Base-by-base conservation (phyloP, 2,329 filamentous ascomycete genomes). In the Rutstroemia sp. region DNA sequence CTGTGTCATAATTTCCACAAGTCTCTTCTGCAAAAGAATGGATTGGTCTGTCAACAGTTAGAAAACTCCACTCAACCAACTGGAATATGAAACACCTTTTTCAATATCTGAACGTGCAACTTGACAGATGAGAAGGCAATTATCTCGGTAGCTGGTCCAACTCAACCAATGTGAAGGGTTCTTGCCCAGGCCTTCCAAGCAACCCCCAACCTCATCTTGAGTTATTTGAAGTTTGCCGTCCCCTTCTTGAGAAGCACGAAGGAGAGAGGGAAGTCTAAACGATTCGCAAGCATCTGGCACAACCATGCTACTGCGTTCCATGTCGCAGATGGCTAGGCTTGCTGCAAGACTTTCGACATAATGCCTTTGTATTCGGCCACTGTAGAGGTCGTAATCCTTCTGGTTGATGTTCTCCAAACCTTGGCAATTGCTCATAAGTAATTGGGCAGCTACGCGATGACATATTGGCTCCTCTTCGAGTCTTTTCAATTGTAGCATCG, bases 241-340 rank as follows among this genome's bases (percentile, higher is more conserved):
- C 61, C 69, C 59, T 16, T 69, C 62, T 0, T 68, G 63, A 6
- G 72, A 70, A 4, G 74, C 73, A 7, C 75, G 69, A 36, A 61
- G 57, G 2, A 69, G 57, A 19, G 61, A 59, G 2, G 56, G 36
- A 54, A 65, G 66, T 10, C 59, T 60, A 38, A 84, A 75, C 2
- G 76, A 69, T 17, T 70, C 63, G 61, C 84, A 87, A 23, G 75
- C 63, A 3, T 69, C 57, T 2, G 83, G 82, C 39, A 81, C 70
- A 2, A 68, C 56, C 16, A 77, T 73, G 10, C 76, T 74, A 2
- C 80, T 78, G 19, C 76, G 77, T 10, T 74, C 72, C 7, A 86
- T 73, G 64, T 87, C 83, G 62, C 84, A 88, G 8, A 85, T 73
- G 10, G 84, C 82, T 16, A 87, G 73, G 46, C 82, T 78, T 8